These are phyloP conservation scores for Aphanomyces astaci DNA, from an alignment of 352 stramenopile species.

Conservation along the genomic window DNA sequence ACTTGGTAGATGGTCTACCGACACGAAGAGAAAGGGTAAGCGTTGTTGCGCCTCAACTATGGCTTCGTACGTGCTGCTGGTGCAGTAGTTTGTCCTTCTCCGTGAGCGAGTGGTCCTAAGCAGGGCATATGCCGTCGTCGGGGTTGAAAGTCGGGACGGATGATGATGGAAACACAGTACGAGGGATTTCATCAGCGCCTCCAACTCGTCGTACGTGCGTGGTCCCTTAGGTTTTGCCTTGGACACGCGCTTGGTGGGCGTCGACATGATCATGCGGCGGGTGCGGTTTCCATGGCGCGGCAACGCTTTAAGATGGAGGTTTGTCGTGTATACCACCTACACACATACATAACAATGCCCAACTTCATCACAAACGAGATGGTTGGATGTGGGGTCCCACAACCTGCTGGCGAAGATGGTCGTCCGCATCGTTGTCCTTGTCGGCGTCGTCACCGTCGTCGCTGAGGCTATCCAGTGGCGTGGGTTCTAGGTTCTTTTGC, in stretches of 20 bases:
- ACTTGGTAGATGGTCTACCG: slow-evolving; percentile 25
- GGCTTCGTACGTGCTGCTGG: background rate
- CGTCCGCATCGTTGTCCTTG: background rate
- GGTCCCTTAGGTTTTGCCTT: background rate
- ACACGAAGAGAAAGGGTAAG: background rate
- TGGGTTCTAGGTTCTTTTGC: background rate
- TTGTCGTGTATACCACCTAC: background rate
- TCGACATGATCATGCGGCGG: slow-evolving; percentile 8
- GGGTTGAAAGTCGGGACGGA: too few relatives aligned
- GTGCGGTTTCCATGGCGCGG: background rate
- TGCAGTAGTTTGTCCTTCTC: slow-evolving; percentile 19
- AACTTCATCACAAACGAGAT: too few relatives aligned
- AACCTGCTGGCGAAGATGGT: too few relatives aligned
- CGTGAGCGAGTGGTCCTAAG: slow-evolving; percentile 11
- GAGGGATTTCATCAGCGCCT: slow-evolving; percentile 15
- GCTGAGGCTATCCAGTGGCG: background rate
- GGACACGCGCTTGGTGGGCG: background rate
- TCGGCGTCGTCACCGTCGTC: background rate
- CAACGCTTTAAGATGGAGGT: background rate
- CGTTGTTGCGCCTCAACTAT: background rate
- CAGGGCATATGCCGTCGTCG: too few relatives aligned
- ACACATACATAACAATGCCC: too few relatives aligned
- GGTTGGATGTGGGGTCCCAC: too few relatives aligned
- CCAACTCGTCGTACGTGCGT: slow-evolving; percentile 21
- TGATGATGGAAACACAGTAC: background rate